Base-by-base conservation (phyloP, 139 green algal genomes). In the Pleodorina starrii region DNA sequence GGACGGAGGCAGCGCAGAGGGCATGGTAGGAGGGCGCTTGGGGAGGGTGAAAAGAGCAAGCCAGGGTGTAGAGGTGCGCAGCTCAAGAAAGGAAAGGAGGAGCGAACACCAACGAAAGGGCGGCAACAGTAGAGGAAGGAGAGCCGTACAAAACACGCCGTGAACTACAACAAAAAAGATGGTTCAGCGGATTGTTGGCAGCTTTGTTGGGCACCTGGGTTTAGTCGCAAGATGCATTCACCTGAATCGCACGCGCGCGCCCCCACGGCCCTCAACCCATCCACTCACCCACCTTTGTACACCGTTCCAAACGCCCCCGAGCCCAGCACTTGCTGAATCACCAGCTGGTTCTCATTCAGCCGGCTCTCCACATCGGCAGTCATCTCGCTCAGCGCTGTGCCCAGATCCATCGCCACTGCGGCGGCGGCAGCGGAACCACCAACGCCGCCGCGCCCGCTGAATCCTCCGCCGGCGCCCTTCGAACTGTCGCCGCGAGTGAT, bases 251-350 rank as follows among this genome's bases (percentile, higher is more conserved):
- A n/a, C n/a, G n/a, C n/a, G n/a, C n/a, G n/a, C n/a, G n/a, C n/a
- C n/a, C n/a, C n/a, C n/a, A n/a, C n/a, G n/a, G n/a, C n/a, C n/a
- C n/a, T n/a, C n/a, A n/a, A n/a, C n/a, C n/a, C n/a, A n/a, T n/a
- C n/a, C n/a, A n/a, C n/a, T n/a, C n/a, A n/a, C n/a, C n/a, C 25
- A 80, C 77, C 88, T 73, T 91, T 91, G 69, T 91, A 91, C 51
- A 91, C 88, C 0, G 80, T 88, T 19, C 88, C 88, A n/a, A 89
- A 91, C 6, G 78, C 88, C 27, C 88, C 88, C 1, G 63, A 19
- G 40, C 88, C 88, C 50, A 91, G 54, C n/a, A 63, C 54, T 32
- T 85, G 48, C 69, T 89, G 79, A 7, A 91, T 88, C n/a, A 89
- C 51, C 38, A 91, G 51, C 69, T 91, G 88, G 78, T 84, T 78